Evolutionary conservation across 495 filamentous ascomycete species (phyloP), one percentile per base, ranked within the genome.

Genomic region (Rhypophila decipiens): DNA sequence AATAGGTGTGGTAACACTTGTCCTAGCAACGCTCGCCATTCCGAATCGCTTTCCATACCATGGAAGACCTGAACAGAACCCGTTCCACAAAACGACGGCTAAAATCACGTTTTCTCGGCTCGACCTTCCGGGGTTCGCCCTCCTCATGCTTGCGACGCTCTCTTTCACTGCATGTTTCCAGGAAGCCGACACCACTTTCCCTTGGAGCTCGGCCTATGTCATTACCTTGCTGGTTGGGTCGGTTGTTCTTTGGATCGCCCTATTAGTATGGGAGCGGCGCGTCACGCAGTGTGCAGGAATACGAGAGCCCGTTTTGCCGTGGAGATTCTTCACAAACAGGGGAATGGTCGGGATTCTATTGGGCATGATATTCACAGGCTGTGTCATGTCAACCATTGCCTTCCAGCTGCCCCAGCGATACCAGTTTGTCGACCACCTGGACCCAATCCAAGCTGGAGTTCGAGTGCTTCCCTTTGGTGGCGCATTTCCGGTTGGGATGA

Each of bases 381-480:
- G 48, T 0, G 34, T 45, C 1, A 38, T 71, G 19, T 10, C 10
- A 21, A 53, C 67, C 8, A 45, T 59, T 48, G 56, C 74, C 2
- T 68, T 75, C 5, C 67, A 68, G 24, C 50, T 81, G 4, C 73
- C 76, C 0, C 60, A 74, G 33, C 63, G 72, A 44, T 72, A 74
- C 29, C 69, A 78, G 40, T 45, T 74, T 5, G 67, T 75, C 2
- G 54, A 73, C 22, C 58, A 53, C 1, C 44, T 57, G 44, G 63
- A 51, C 44, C 42, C 61, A 1, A 31, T 66, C 1, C 51, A 58
- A 0, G 69, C 78, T 1, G 79, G 75, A 9, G 47, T 79, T 7
- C 53, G 41, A 29, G 18, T 43, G 2, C 20, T 43, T 10, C 41
- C 41, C 7, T 31, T 31, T 13, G 27, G 27, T 13, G 27, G 27